Conservation (phyloP, 2,329 filamentous ascomycete genomes). For the Colletotrichum zoysiae region DNA sequence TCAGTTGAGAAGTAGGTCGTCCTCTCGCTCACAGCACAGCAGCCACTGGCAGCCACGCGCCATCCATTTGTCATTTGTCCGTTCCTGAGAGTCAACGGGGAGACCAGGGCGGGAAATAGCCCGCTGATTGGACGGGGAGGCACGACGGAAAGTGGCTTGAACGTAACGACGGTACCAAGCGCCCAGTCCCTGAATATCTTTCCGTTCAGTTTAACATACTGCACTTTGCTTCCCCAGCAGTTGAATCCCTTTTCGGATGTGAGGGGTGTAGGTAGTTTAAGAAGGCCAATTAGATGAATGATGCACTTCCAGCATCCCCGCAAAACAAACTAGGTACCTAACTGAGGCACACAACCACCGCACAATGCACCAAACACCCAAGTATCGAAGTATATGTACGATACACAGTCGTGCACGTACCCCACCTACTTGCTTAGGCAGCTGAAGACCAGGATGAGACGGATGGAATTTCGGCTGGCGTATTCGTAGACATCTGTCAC, state of each 20-base stretch:
- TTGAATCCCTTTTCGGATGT: no score
- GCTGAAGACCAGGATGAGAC: background rate
- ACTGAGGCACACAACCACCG: no score
- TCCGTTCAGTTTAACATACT: background rate
- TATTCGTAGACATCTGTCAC: background rate
- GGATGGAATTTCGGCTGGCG: background rate
- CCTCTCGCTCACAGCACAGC: background rate
- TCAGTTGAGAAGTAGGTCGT: background rate
- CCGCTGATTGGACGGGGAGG: background rate
- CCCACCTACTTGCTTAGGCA: background rate
- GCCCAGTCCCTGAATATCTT: constrained; percentile 7
- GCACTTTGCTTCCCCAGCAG: background rate
- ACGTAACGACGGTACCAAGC: background rate
- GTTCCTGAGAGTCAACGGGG: background rate
- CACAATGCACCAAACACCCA: no score
- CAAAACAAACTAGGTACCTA: background rate
- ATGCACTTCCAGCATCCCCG: background rate
- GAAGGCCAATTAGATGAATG: background rate
- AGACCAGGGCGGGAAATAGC: no score
- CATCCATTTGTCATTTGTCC: background rate
- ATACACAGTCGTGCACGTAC: background rate
- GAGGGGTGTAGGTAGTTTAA: no score
- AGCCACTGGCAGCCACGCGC: constrained; percentile 20
- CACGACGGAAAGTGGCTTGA: background rate
- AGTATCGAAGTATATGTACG: no score